phyloP scores from a whole-genome alignment of 1,284 basidiomycete genomes.

The Marasmius sp. region DNA sequence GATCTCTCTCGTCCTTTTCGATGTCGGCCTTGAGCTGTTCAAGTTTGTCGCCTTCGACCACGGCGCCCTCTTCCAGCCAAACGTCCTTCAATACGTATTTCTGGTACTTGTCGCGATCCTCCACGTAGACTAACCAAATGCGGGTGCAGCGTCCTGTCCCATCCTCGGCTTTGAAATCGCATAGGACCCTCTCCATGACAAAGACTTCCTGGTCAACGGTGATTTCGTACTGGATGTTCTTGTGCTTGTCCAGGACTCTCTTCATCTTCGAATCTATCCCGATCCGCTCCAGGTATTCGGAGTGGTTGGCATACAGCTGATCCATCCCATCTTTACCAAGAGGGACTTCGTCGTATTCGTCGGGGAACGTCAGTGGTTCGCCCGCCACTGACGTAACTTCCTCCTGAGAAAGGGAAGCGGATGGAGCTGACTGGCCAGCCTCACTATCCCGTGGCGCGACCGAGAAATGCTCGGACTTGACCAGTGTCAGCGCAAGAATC shows the following conservation, averaged over 20 bases:
- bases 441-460: background rate
- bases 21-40: background rate
- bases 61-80: slow-evolving; percentile 1
- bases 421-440: background rate
- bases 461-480: background rate
- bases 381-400: background rate
- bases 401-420: background rate
- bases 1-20: background rate
- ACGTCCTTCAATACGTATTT: slow-evolving; percentile 2
- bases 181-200: background rate
- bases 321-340: background rate
- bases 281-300: background rate
- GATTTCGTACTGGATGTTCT: background rate
- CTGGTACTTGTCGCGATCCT: background rate
- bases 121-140: background rate
- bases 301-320: background rate
- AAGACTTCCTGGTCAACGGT: background rate
- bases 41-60: background rate
- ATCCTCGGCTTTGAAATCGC: slow-evolving; percentile 1
- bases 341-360: background rate
- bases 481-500: background rate
- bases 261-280: background rate
- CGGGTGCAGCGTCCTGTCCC: background rate
- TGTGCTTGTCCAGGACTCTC: background rate
- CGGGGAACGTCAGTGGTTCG: background rate